Percentiles rank a stretch among this genome's conserved stretches.
phyloP scores from a whole-genome alignment of 805 yeast genomes.

The Spathaspora hagerdaliae region DNA sequence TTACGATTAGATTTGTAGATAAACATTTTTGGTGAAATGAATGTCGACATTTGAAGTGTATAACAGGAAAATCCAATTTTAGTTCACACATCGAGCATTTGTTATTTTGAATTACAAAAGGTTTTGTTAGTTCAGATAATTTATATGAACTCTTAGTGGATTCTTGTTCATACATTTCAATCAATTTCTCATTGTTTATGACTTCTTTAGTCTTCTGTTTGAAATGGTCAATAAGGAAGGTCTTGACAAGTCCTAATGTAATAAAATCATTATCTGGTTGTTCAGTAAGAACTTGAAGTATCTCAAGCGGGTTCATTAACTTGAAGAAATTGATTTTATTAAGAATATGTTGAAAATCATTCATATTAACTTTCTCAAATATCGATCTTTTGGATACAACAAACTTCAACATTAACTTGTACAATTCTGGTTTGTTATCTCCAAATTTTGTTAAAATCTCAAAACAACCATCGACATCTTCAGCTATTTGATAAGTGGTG shows the following conservation, averaged over 20 bases:
- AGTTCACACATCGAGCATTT: conserved; percentile 64
- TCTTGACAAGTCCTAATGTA: conserved; percentile 68
- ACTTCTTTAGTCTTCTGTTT: conserved; percentile 60
- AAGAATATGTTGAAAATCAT: conserved; percentile 46
- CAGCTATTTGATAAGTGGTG: conserved; percentile 56
- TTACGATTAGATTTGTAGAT: conserved; percentile 39
- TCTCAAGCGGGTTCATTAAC: conserved; percentile 68
- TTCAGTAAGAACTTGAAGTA: conserved; percentile 57
- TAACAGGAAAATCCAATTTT: conserved; percentile 69
- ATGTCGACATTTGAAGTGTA: conserved; percentile 84
- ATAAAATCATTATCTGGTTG: conserved; percentile 46
- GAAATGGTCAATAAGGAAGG: conserved; percentile 60
- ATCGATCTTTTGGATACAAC: conserved; percentile 54
- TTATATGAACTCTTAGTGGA: conserved; percentile 50
- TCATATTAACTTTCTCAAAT: conserved; percentile 42
- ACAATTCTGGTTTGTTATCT: conserved; percentile 58
- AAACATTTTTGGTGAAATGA: conserved; percentile 82
- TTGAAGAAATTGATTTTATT: conserved; percentile 48
- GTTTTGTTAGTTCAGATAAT: conserved; percentile 44
- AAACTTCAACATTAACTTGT: conserved; percentile 58
- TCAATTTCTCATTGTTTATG: conserved; percentile 60
- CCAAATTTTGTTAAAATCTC: conserved; percentile 59
- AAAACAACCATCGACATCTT: conserved; percentile 55
- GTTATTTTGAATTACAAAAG: conserved; percentile 55
- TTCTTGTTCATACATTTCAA: conserved; percentile 65